These are phyloP conservation scores for Parafenestella ontariensis DNA, from an alignment of 2,329 filamentous ascomycete species.

Conservation along the genomic window DNA sequence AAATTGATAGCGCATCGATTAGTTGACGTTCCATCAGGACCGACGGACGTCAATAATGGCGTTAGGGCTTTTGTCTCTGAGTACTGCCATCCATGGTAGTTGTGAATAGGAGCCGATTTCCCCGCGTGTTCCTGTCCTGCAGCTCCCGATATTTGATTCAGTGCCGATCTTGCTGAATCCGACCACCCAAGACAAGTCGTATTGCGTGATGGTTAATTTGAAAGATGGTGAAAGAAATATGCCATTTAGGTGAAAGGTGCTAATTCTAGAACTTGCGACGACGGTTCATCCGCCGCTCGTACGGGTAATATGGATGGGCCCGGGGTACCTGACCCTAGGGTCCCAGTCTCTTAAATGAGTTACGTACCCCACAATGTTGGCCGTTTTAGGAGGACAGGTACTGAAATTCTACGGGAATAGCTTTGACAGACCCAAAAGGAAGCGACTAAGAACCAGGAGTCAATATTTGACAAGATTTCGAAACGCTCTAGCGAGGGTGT, in stretches of 20 bases:
- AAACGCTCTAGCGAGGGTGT: no score
- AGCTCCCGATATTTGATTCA: slow-evolving; percentile 6
- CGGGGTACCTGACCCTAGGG: slow-evolving; percentile 4
- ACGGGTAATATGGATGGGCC: slow-evolving; percentile 32
- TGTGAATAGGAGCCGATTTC: neutral
- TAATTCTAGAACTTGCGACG: neutral
- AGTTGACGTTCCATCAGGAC: neutral
- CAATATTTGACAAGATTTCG: no score
- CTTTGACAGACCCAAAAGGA: slow-evolving; percentile 8
- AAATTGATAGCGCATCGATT: neutral
- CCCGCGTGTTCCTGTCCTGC: neutral
- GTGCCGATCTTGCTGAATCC: slow-evolving; percentile 11
- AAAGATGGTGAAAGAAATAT: neutral
- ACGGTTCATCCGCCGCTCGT: slow-evolving; percentile 18
- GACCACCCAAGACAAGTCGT: neutral
- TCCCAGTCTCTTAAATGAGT: slow-evolving; percentile 15
- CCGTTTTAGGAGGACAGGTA: slow-evolving; percentile 6
- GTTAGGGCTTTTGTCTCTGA: neutral
- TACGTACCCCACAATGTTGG: slow-evolving; percentile 23
- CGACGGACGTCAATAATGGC: neutral
- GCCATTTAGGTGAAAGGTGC: slow-evolving; percentile 4
- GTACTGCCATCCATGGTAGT: neutral
- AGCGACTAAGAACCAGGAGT: slow-evolving; percentile 5
- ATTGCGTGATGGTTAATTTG: neutral
- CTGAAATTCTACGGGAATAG: slow-evolving; percentile 10